These are phyloP conservation scores for Aspergillus mulundensis DNA, from an alignment of 495 filamentous ascomycete species.

Conservation along the genomic window DNA sequence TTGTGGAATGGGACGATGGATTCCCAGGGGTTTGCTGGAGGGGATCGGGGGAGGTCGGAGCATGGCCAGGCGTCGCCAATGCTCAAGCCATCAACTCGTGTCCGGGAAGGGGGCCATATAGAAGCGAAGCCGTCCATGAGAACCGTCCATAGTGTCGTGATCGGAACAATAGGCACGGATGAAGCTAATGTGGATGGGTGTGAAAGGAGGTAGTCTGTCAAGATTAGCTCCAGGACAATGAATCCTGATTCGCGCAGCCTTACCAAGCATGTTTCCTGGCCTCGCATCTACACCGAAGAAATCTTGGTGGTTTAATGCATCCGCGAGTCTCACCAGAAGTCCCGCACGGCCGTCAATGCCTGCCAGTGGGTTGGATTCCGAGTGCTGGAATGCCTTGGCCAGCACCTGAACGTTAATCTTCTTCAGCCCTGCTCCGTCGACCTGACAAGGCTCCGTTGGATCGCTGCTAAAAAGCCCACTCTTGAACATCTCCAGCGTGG, in stretches of 20 bases:
- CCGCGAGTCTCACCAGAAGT: conserved; percentile 69
- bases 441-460: conserved; percentile 74
- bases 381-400: conserved; percentile 78
- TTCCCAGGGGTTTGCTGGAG: conserved; percentile 79
- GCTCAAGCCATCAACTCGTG: conserved; percentile 79
- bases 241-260: conserved; percentile 10
- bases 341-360: conserved; percentile 84
- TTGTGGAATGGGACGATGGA: conserved; percentile 86
- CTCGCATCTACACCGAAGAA: conserved; percentile 82
- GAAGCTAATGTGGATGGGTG: conserved; percentile 85
- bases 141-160: conserved; percentile 89
- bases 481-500: conserved; percentile 97
- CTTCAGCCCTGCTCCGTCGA: conserved; percentile 78
- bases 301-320: conserved; percentile 74
- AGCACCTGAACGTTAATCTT: conserved; percentile 70
- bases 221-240: not conserved
- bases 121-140: conserved; percentile 82
- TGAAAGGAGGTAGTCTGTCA: conserved; percentile 80
- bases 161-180: conserved; percentile 77
- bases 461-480: conserved; percentile 87
- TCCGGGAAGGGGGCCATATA: conserved; percentile 88
- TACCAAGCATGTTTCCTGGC: conserved; percentile 95
- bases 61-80: conserved; percentile 96
- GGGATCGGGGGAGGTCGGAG: conserved; percentile 68
- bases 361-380: conserved; percentile 73